Percentiles rank a stretch among this genome's conserved stretches.
phyloP scores from a whole-genome alignment of 2,329 filamentous ascomycete species.

The Talaromyces sp. region DNA sequence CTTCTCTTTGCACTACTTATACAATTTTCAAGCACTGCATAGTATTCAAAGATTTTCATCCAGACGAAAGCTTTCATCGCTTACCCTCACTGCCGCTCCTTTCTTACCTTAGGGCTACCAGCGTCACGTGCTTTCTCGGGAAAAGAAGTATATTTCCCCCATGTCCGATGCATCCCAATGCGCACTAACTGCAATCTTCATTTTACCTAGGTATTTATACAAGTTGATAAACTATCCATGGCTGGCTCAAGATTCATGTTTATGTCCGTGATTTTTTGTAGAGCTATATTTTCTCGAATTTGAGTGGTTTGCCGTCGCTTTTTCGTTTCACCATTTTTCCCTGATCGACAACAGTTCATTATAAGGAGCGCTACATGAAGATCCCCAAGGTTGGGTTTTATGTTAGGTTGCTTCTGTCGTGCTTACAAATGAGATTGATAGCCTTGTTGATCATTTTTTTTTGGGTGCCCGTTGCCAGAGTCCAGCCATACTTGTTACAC shows the following conservation, averaged over 20 bases:
- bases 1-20: too few species aligned
- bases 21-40: too few species aligned
- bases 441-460: neutral
- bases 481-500: neutral
- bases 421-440: neutral
- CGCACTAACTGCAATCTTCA: neutral
- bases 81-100: neutral
- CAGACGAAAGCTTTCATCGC: neutral
- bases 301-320: neutral
- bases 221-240: neutral
- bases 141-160: conserved; percentile 4
- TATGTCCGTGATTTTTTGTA: neutral
- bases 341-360: neutral
- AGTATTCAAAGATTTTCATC: too few species aligned
- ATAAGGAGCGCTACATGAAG: neutral
- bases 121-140: neutral
- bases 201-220: neutral
- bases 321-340: neutral
- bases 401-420: neutral
- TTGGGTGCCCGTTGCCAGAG: neutral
- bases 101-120: neutral
- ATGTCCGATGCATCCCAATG: neutral
- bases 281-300: neutral
- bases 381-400: neutral
- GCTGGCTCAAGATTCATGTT: neutral